Conservation (phyloP, 768 basidiomycete species). For the Imleria badia region DNA sequence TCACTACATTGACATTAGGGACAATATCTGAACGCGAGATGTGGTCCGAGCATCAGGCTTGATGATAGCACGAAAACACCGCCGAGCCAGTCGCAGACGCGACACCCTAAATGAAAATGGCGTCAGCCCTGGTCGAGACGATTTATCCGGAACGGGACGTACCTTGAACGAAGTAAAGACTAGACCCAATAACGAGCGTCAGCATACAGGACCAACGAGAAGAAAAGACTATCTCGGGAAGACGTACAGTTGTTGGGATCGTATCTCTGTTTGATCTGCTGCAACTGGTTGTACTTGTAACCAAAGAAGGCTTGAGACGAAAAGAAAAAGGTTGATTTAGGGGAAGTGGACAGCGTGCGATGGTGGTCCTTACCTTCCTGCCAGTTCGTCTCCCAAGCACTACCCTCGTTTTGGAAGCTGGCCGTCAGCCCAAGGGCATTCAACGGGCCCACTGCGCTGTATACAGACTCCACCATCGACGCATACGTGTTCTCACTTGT, state of each 20-base stretch:
- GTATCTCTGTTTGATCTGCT: conserved; percentile 14
- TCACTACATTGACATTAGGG: not conserved
- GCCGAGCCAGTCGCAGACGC: conserved; percentile 1
- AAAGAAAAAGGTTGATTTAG: not conserved
- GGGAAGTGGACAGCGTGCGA: not conserved
- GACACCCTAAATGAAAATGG: not conserved
- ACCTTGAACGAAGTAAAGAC: conserved; percentile 19
- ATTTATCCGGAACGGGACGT: not conserved
- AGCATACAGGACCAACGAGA: not conserved
- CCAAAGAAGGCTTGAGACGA: conserved; percentile 14
- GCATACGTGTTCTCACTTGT: not conserved
- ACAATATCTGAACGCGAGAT: not conserved
- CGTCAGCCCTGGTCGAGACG: not conserved
- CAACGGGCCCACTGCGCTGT: conserved; percentile 6
- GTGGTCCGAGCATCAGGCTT: not conserved
- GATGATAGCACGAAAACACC: conserved; percentile 3
- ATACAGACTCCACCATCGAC: not conserved
- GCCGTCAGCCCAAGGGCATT: conserved; percentile 10
- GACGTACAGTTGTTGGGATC: conserved; percentile 14
- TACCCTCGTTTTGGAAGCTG: conserved; percentile 23
- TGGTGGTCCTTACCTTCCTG: conserved; percentile 3
- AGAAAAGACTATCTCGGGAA: not conserved
- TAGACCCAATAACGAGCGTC: not conserved
- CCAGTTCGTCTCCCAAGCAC: conserved; percentile 14
- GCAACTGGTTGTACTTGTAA: conserved; percentile 15